Evolutionary conservation across 805 yeast species (phyloP).

Genomic region (Starmerella lactis-condensi): DNA sequence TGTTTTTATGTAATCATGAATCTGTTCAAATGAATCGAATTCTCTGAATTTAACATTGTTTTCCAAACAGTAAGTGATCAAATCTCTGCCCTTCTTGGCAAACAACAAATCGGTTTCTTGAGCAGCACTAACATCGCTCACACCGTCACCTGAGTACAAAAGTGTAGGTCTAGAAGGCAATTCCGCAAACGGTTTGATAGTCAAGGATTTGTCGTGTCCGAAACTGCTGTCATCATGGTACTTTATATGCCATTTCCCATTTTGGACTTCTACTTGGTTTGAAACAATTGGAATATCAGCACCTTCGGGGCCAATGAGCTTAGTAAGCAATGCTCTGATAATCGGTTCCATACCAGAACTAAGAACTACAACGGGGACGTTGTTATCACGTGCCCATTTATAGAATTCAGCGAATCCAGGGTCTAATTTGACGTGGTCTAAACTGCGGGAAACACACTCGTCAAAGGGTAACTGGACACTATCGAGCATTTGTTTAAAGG

Average conservation of each 20-base stretch:
- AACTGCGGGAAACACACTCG: constrained; percentile 54
- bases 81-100: constrained; percentile 83
- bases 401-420: constrained; percentile 77
- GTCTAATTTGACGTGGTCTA: constrained; percentile 54
- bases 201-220: constrained; percentile 87
- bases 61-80: constrained; percentile 63
- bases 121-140: constrained; percentile 86
- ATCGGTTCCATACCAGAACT: constrained; percentile 90
- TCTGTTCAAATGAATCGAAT: constrained; percentile 60
- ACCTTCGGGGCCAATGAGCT: constrained; percentile 63
- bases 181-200: constrained; percentile 36
- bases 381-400: constrained; percentile 50
- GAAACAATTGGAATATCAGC: constrained; percentile 61
- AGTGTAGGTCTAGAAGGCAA: constrained; percentile 37
- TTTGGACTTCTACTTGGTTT: constrained; percentile 49
- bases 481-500: constrained; percentile 67
- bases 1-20: constrained; percentile 39
- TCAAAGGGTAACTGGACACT: constrained; percentile 60
- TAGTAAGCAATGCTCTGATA: constrained; percentile 54
- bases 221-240: constrained; percentile 71
- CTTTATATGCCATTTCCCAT: constrained; percentile 56
- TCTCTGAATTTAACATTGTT: constrained; percentile 72
- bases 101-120: constrained; percentile 82
- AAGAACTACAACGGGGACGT: constrained; percentile 62
- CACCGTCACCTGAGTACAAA: constrained; percentile 96